Conservation (phyloP, 805 yeast species). For the Maudiozyma serrabonitensis region DNA sequence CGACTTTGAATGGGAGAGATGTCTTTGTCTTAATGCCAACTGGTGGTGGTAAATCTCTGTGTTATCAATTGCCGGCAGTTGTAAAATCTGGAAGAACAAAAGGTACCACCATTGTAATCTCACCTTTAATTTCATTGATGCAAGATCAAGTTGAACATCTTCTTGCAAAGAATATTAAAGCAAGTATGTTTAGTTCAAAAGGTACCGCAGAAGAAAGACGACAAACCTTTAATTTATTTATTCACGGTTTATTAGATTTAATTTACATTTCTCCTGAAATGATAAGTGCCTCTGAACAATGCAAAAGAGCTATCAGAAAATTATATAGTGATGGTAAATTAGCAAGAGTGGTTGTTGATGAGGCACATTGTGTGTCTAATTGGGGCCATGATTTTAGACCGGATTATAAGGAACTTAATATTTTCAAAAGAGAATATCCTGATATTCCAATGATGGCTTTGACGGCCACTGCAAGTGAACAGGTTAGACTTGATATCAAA, state of each 20-base stretch:
- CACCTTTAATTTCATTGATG: constrained; percentile 94
- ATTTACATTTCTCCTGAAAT: constrained; percentile 93
- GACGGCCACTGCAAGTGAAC: constrained; percentile 95
- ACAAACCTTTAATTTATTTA: constrained; percentile 52
- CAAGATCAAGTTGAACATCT: constrained; percentile 93
- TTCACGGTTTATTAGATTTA: constrained; percentile 59
- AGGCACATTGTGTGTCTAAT: constrained; percentile 95
- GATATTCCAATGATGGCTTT: constrained; percentile 88
- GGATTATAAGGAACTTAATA: constrained; percentile 74
- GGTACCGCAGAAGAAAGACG: constrained; percentile 56
- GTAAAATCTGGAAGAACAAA: constrained; percentile 61
- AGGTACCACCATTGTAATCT: constrained; percentile 87
- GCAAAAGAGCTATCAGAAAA: constrained; percentile 52
- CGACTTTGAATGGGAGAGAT: constrained; percentile 68
- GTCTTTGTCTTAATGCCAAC: constrained; percentile 97
- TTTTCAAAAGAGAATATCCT: constrained; percentile 67
- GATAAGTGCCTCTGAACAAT: constrained; percentile 67
- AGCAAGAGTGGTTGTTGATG: constrained; percentile 90
- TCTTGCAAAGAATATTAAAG: constrained; percentile 54
- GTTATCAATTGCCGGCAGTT: constrained; percentile 92
- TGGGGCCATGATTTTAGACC: constrained; percentile 99
- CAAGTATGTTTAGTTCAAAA: constrained; percentile 83
- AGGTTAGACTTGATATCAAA: constrained; percentile 76
- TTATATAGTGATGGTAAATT: constrained; percentile 48
- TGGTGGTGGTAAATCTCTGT: constrained; percentile 95